Evolutionary conservation across 768 basidiomycete species (phyloP).

Genomic region (Tephrocybe sp.): DNA sequence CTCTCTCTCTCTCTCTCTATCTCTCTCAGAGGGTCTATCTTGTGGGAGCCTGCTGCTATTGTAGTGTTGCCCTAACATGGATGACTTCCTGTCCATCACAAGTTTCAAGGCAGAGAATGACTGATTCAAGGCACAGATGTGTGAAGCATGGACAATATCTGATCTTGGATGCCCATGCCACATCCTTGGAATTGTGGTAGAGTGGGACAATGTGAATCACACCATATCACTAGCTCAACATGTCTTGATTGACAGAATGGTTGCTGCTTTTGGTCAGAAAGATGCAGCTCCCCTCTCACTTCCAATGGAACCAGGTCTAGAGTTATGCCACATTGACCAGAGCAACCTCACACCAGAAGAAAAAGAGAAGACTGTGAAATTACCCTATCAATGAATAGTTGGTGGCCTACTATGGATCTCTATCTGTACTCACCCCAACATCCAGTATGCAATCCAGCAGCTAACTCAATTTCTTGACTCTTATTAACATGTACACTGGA

Average conservation of each 20-base stretch:
- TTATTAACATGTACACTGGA: conserved; percentile 24
- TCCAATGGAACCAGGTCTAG: conserved; percentile 17
- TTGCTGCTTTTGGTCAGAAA: conserved; percentile 17
- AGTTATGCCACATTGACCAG: conserved; percentile 4
- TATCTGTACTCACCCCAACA: conserved; percentile 23
- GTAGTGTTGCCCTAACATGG: too few species aligned
- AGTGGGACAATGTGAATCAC: conserved; percentile 19
- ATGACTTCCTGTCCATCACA: conserved; percentile 26
- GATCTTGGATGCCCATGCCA: conserved; percentile 30
- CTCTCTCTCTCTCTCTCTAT: too few species aligned
- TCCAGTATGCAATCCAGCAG: conserved; percentile 21
- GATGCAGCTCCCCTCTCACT: conserved; percentile 11
- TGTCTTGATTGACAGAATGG: conserved; percentile 14
- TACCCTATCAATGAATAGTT: conserved; percentile 8
- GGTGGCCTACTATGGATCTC: conserved; percentile 19
- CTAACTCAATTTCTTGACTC: conserved; percentile 28
- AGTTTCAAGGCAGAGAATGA: conserved; percentile 14
- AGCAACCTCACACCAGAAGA: background rate
- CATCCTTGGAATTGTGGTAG: conserved; percentile 36
- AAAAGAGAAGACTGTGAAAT: background rate
- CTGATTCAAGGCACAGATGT: conserved; percentile 26
- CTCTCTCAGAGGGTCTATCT: too few species aligned
- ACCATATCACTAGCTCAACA: conserved; percentile 18
- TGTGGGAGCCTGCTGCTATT: too few species aligned
- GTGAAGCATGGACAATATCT: conserved; percentile 27